Base-by-base conservation (phyloP, 176 grass and related monocot genomes). In the Secale cereale region DNA sequence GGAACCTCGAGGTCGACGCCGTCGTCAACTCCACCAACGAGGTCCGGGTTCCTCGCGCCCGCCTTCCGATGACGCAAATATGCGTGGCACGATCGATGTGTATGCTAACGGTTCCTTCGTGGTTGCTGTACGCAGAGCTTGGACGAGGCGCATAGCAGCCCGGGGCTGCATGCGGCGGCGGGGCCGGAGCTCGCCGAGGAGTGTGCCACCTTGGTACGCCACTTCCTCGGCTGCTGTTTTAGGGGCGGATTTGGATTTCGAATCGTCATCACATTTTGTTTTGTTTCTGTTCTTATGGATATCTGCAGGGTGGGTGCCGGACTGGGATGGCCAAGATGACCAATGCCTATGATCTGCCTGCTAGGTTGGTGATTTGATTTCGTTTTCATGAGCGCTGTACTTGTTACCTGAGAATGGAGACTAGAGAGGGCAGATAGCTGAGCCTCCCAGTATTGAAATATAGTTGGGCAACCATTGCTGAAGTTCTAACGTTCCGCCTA, bases 11-110 rank as follows among this genome's bases (percentile, higher is more conserved):
- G 81, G 94, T 96, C 43, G 97, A 99, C 69, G 93, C 97, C 25
- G 94, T 99, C n/a, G 97, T 99, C 79, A 99, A 99, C 56, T 99
- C 93, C 65, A 99, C 93, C 28, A 99, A 99, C 82, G 94, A 99
- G 97, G 97, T 94, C 27, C 11, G 16, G 22, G 56, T 70, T 32
- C 74, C 48, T 30, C 4, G 4, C 43, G n/a, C n/a, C 37, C 19
- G 27, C 27, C 33, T 15, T 40, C n/a, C 13, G 36, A 10, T 32
- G 43, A 7, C 82, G 22, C 59, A 41, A 17, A 35, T 25, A 43
- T 7, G 41, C 20, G 12, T 83, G 20, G 6, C 54, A 19, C 67
- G 22, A n/a, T 85, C 15, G 36, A 65, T 43, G 52, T 9, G 1
- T 57, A 16, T 77, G 78, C 68, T 86, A 74, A 71, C 36, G 20